Evolutionary conservation across 108 stramenopile species (phyloP).

Genomic region (Cyclotella distinguenda): DNA sequence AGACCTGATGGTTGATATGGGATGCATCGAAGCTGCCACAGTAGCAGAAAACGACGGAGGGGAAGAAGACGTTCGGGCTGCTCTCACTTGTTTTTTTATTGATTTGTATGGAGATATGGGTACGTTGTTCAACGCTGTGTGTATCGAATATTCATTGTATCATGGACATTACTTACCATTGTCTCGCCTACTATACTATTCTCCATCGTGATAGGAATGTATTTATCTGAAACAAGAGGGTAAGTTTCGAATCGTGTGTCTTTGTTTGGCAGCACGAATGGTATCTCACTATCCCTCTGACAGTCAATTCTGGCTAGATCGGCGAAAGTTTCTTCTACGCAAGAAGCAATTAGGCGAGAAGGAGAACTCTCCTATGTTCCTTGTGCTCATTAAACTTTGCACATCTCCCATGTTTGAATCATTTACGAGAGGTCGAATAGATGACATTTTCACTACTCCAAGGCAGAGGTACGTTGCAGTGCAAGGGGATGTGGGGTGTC

Average conservation of each 20-base stretch:
- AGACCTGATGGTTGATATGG: slow-evolving; percentile 33
- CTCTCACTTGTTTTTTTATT: slow-evolving; percentile 79
- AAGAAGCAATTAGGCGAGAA: slow-evolving; percentile 73
- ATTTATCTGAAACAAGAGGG: slow-evolving; percentile 28
- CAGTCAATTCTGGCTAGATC: slow-evolving; percentile 55
- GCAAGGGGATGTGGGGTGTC: too few relatives aligned
- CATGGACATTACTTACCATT: too few relatives aligned
- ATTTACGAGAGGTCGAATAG: slow-evolving; percentile 73
- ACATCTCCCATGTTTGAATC: slow-evolving; percentile 77
- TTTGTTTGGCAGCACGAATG: neutral
- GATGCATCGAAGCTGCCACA: slow-evolving; percentile 58
- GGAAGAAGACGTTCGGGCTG: slow-evolving; percentile 75
- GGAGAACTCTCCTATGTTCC: slow-evolving; percentile 69
- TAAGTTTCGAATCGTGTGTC: neutral
- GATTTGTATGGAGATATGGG: slow-evolving; percentile 80
- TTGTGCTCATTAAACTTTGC: slow-evolving; percentile 68
- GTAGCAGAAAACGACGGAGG: slow-evolving; percentile 64
- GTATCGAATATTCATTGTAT: neutral
- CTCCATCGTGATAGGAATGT: slow-evolving; percentile 31
- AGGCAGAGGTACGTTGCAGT: slow-evolving; percentile 32
- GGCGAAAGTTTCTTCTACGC: slow-evolving; percentile 66
- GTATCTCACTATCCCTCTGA: neutral
- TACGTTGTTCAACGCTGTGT: slow-evolving; percentile 47
- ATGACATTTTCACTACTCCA: slow-evolving; percentile 55
- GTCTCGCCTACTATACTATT: neutral